Evolutionary conservation across 371 early-diverging fungal species (phyloP), one percentile per base, ranked within the genome.

Genomic region (Mucor circinelloides): DNA sequence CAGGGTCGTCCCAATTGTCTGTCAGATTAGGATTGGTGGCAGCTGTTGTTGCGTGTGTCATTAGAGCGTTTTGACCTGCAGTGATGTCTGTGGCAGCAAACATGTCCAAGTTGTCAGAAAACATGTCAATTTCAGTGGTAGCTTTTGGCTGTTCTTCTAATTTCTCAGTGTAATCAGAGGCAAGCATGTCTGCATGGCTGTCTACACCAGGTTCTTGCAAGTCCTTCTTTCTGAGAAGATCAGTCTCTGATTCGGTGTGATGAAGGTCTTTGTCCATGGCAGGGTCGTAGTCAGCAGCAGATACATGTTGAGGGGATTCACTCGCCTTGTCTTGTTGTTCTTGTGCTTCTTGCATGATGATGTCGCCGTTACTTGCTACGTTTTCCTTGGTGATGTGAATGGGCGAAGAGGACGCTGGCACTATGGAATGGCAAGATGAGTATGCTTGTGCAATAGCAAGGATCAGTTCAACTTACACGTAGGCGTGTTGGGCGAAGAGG

Each of bases 1-100:
- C 97, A 1, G 90, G 85, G 70, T 98, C 99, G 77, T 97, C 98
- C 93, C 94, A 95, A 65, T 93, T 96, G 69, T 96, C 98, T 4
- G 84, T 80, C 5, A 93, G 78, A 42, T 81, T 85, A 4, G 85
- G 85, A 58, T 88, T 88, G 12, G 78, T 80, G 2, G 77, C 73
- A 30, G 64, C 59, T 31, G 60, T 36, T 7, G 58, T 38, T 12
- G 56, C 60, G 21, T 58, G 59, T 5, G 65, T 55, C 32, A 67
- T 19, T 30, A 71, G 42, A 19, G 78, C 70, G 17, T 69, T 72
- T 17, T 70, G 67, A 13, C 70, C 58, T n/a, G 68, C 60, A 8
- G 79, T 64, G 32, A 73, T 62, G 59, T 70, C 73, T 17, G 77
- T 63, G 27, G 73, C 69, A 32, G 73, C 63, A 77, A 80, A 84